A percentile compares a stretch with the other conserved stretches of the same genome.
These are phyloP conservation scores for Fallopia convolvulus DNA, from an alignment of 148 eudicot genomes.

Conservation along the genomic window DNA sequence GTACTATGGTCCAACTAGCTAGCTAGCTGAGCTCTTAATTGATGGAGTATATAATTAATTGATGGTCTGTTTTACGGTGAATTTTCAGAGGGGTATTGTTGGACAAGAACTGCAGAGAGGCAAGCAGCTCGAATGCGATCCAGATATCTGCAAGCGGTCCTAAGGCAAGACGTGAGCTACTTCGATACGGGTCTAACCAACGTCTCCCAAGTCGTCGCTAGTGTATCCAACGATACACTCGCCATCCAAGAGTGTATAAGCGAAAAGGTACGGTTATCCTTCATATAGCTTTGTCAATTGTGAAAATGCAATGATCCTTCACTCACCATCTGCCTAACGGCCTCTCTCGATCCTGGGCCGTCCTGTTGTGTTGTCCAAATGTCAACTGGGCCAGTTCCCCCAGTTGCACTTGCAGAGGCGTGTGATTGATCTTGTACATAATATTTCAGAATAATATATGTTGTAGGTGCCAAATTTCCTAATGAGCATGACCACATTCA, in stretches of 20 bases:
- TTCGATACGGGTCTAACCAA: conserved; percentile 21
- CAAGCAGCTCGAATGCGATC: conserved; percentile 24
- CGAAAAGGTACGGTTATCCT: conserved; percentile 19
- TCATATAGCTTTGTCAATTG: too few species aligned
- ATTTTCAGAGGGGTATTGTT: conserved; percentile 27
- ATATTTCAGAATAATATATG: too few species aligned
- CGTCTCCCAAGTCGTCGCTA: conserved; percentile 23
- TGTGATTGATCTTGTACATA: too few species aligned
- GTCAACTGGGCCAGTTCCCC: too few species aligned
- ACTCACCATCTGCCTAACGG: too few species aligned
- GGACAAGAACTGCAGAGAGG: conserved; percentile 35
- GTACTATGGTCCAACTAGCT: background rate
- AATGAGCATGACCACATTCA: conserved; percentile 55
- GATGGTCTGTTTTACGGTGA: background rate
- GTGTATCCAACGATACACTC: conserved; percentile 26
- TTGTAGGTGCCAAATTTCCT: conserved; percentile 64
- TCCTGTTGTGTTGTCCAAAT: too few species aligned
- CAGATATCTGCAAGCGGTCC: conserved; percentile 27
- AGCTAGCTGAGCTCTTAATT: background rate
- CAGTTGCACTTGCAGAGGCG: too few species aligned
- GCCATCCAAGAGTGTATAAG: conserved; percentile 30
- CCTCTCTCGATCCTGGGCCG: too few species aligned
- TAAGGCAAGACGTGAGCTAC: conserved; percentile 32
- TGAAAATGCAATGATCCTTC: too few species aligned
- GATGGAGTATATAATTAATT: background rate